Base-by-base conservation (phyloP, 179 eudicot genomes). In the Gypsophila paniculata region DNA sequence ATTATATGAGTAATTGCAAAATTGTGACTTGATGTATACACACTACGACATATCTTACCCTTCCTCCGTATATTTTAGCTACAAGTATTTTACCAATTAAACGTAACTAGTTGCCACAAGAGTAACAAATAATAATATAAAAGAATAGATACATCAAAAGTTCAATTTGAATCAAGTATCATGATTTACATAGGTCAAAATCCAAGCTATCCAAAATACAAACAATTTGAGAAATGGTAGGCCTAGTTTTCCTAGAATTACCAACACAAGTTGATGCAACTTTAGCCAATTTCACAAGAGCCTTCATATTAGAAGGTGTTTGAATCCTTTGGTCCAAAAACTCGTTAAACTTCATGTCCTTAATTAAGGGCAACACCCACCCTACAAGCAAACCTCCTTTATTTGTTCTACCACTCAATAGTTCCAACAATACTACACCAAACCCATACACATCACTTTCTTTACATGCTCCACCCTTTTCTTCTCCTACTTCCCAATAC, bases 351-450 rank as follows among this genome's bases (percentile, higher is more conserved):
- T 69, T 91, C 90, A 74, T 84, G 60, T 82, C 90, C 72, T 80
- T 91, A 64, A 91, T 88, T 86, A 93, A 88, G 67, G 97, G 98
- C 86, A 89, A 83, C 21, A 81, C 88, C 98, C 97, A 91, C 18
- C 75, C 38, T 18, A 85, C 86, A 74, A 93, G 83, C 81, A 82
- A 77, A 46, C 91, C 89, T 53, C 71, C 80, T 12, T 87, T 90
- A 83, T 86, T 79, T 69, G 71, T 83, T 75, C 86, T 85, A 17
- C 98, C 98, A 79, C 85, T 89, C 77, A 93, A 84, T 54, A 93
- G 69, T 85, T 93, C 98, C 68, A 93, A 73, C 83, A 89, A 73
- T 76, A 91, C 87, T 44, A 91, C 91, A 74, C 98, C 98, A 69
- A 93, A 77, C 63, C 91, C 97, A 82, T 84, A 91, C 26, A 93